Conservation (phyloP, 306 rosid genomes). For the Vicia faba region DNA sequence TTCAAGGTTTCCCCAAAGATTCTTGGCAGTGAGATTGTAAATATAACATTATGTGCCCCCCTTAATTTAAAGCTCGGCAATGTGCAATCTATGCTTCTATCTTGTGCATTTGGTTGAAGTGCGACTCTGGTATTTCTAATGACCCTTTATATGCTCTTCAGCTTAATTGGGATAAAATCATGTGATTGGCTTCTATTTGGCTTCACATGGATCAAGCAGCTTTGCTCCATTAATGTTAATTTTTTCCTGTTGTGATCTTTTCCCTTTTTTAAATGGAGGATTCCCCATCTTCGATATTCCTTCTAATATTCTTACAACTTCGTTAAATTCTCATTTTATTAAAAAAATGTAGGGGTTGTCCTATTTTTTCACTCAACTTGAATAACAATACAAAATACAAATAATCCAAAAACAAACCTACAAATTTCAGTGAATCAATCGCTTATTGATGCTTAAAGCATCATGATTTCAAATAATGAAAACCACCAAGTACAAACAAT, state of each 20-base stretch:
- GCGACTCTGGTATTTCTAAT: conserved; percentile 1
- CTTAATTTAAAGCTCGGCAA: not conserved
- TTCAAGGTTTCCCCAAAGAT: conserved; percentile 12
- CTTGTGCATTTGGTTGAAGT: conserved; percentile 8
- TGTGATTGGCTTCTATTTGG: conserved; percentile 1
- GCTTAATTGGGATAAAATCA: conserved; percentile 5
- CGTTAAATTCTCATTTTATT: not conserved
- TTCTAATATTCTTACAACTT: not conserved
- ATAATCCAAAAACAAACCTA: conserved; percentile 23
- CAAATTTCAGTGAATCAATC: conserved; percentile 32
- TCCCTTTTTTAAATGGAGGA: conserved; percentile 1
- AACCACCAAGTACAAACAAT: conserved; percentile 34
- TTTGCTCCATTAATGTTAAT: not conserved
- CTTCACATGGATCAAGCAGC: not conserved
- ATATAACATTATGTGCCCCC: not conserved
- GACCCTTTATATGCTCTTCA: conserved; percentile 1
- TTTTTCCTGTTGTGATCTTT: not conserved
- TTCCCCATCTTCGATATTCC: not conserved
- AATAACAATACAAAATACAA: conserved; percentile 11
- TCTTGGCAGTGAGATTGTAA: not conserved
- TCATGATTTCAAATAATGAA: conserved; percentile 30
- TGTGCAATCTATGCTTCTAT: not conserved
- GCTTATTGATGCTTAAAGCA: conserved; percentile 29
- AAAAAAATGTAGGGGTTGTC: not conserved
- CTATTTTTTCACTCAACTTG: not conserved